phyloP scores from a whole-genome alignment of 306 rosid genomes.

The Trifolium subterraneum region DNA sequence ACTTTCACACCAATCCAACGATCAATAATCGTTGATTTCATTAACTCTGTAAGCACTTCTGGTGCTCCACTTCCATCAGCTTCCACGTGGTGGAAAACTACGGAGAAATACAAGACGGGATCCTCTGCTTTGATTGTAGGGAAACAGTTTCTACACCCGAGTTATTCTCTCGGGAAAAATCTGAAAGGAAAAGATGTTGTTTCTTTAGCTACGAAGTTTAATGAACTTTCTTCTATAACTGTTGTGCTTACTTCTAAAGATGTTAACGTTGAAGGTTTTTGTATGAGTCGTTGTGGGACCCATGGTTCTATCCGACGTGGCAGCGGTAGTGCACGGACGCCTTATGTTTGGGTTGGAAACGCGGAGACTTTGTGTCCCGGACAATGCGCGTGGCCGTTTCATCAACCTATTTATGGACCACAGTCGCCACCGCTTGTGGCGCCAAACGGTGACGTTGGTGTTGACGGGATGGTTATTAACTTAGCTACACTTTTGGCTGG shows the following conservation, averaged over 20 bases:
- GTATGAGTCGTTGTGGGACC: constrained; percentile 74
- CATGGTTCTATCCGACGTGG: constrained; percentile 55
- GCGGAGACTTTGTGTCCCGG: constrained; percentile 89
- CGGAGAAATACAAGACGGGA: constrained; percentile 71
- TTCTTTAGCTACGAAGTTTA: constrained; percentile 56
- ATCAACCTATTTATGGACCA: constrained; percentile 91
- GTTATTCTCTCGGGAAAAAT: constrained; percentile 66
- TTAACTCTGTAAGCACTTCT: constrained; percentile 55
- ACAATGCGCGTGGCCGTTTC: constrained; percentile 96
- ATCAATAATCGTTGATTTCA: constrained; percentile 74
- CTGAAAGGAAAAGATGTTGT: constrained; percentile 50
- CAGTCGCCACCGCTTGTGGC: constrained; percentile 83
- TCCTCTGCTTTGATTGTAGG: constrained; percentile 68
- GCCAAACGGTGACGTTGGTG: constrained; percentile 92
- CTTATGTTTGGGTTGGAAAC: constrained; percentile 90
- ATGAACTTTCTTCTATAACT: constrained; percentile 54
- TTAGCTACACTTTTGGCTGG: constrained; percentile 89
- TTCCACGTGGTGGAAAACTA: constrained; percentile 85
- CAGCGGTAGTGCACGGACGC: constrained; percentile 40
- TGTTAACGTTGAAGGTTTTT: constrained; percentile 78
- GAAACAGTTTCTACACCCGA: constrained; percentile 65
- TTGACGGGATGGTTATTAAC: constrained; percentile 88
- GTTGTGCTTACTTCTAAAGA: constrained; percentile 77
- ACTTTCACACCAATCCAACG: constrained; percentile 76
- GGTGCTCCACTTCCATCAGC: constrained; percentile 54